phyloP scores from a whole-genome alignment of 2,329 filamentous ascomycete genomes.

The Sclerotinia spermophila region DNA sequence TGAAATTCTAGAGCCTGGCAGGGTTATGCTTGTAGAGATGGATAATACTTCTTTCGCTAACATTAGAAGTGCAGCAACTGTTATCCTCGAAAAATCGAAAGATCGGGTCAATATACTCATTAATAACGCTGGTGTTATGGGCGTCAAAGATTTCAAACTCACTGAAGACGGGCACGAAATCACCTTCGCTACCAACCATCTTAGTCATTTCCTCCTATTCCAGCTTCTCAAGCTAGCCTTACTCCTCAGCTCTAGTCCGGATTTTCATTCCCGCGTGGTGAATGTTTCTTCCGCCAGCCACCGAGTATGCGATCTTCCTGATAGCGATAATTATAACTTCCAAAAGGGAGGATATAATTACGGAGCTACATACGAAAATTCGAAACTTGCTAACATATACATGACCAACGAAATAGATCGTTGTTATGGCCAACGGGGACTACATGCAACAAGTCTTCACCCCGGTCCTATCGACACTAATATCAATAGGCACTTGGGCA shows the following conservation, averaged over 20 bases:
- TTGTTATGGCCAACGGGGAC: background rate
- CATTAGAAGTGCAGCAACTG: background rate
- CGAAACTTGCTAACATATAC: background rate
- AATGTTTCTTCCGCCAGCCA: background rate
- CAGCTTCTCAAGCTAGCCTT: conserved; percentile 45
- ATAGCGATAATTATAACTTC: background rate
- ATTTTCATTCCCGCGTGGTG: conserved; percentile 17
- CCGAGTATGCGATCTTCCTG: background rate
- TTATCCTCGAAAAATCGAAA: background rate
- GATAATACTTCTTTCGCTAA: background rate
- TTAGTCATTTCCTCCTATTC: conserved; percentile 52
- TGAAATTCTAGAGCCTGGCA: background rate
- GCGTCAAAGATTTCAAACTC: conserved; percentile 30
- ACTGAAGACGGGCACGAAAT: conserved; percentile 47
- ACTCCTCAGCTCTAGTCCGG: conserved; percentile 34
- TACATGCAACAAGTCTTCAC: background rate
- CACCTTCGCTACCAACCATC: conserved; percentile 51
- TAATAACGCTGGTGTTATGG: conserved; percentile 12
- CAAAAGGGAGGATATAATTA: background rate
- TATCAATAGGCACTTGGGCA: background rate
- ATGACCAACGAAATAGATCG: conserved; percentile 9
- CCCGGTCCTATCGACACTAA: background rate
- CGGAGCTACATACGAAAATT: background rate
- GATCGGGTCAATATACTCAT: conserved; percentile 21
- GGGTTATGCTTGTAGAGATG: background rate